Evolutionary conservation across 2,329 filamentous ascomycete species (phyloP).

Genomic region (Simplicillium sp.): DNA sequence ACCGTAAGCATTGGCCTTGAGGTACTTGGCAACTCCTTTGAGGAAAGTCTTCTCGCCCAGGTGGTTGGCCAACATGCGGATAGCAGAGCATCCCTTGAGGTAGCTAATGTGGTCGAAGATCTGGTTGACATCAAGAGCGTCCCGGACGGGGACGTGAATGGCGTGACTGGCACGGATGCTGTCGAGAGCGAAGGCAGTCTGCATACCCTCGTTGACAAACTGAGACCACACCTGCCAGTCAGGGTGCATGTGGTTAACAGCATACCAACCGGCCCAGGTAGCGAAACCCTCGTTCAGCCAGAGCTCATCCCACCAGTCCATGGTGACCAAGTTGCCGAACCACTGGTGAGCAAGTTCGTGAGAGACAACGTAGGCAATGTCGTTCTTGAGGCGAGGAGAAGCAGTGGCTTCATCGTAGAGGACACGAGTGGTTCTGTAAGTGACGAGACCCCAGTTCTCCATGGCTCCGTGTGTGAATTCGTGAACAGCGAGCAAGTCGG

Average conservation of each 20-base stretch:
- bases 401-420: slow-evolving; percentile 93
- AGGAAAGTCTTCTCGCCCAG: slow-evolving; percentile 83
- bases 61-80: slow-evolving; percentile 91
- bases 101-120: slow-evolving; percentile 98
- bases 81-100: slow-evolving; percentile 89
- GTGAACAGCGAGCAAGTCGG: slow-evolving; percentile 82
- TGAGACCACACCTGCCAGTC: slow-evolving; percentile 98
- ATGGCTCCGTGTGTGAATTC: slow-evolving; percentile 85
- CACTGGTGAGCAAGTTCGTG: slow-evolving; percentile 95
- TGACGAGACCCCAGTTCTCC: slow-evolving; percentile 96
- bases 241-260: slow-evolving; percentile 82
- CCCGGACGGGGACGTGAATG: slow-evolving; percentile 89
- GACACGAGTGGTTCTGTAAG: slow-evolving; percentile 89
- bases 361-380: slow-evolving; percentile 94
- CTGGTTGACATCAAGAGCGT: slow-evolving; percentile 93
- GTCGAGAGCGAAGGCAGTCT: slow-evolving; percentile 84
- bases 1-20: slow-evolving; percentile 79
- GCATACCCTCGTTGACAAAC: slow-evolving; percentile 91
- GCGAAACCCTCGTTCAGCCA: slow-evolving; percentile 97
- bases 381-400: slow-evolving; percentile 82
- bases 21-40: slow-evolving; percentile 79
- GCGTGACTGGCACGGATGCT: slow-evolving; percentile 86
- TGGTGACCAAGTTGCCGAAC: slow-evolving; percentile 92
- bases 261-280: slow-evolving; percentile 96
- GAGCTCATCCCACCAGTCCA: slow-evolving; percentile 93